Evolutionary conservation across 1,284 basidiomycete species (phyloP), one percentile per base, ranked within the genome.

Genomic region (Malassezia obtusa): DNA sequence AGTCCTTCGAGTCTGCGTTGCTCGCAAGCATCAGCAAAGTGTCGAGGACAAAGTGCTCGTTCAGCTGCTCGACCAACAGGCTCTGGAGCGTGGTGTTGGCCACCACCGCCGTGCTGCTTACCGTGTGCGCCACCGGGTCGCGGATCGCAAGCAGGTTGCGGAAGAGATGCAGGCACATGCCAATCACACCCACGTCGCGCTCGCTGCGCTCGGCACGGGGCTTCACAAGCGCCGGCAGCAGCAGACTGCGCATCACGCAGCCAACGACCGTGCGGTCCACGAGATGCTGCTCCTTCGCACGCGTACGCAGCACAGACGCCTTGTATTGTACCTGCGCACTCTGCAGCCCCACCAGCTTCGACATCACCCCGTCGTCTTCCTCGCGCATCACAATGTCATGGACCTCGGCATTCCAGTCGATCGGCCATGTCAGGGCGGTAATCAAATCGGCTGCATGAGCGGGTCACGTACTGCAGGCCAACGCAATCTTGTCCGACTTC

Each of bases 381-480:
- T 65, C 62, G 28, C 64, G 62, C 45, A 60, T 61, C 28, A 62
- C 55, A 11, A 62, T 64, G 33, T 64, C 67, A 35, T 61, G 61
- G 6, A 69, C 36, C 47, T 73, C 71, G 37, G 63, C 67, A 6
- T 57, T 45, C 11, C 60, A 62, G 50, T 72, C 68, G 15, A 74
- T 62, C 1, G 71, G 71, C 71, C 71, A 74, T 0, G 71, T 74
- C 41, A 74, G 55, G 1, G 70, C 65, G 7, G 68, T 74, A 43
- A 74, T 57, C n/a, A 74, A 56, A 40, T 74, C 71, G 25, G 64
- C 43, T 45, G 32, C 5, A 17, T 12, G 21, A 24, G 9, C 21
- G 2, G 25, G 12, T 5, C 5, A 45, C 43, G 24, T 31, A 45
- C 31, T 65, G 38, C 68, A 71, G 6, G 71, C 71, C 1, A 73